Conservation (phyloP, 345 rosid species). For the Conringia planisiliqua region DNA sequence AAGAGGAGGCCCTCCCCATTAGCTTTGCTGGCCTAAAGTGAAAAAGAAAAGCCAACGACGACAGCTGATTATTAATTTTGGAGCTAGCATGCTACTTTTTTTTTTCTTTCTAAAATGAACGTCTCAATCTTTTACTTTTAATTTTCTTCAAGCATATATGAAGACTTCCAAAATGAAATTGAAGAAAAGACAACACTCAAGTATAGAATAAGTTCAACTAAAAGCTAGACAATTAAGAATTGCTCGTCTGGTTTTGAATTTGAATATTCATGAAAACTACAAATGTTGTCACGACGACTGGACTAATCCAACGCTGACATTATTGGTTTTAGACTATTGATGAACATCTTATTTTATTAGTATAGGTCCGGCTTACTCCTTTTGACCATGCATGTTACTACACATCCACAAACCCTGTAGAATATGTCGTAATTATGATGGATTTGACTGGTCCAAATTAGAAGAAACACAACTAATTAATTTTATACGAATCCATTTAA, state of each 20-base stretch:
- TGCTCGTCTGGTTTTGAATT: background rate
- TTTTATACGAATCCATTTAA: background rate
- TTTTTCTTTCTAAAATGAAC: slow-evolving; percentile 3
- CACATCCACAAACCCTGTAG: background rate
- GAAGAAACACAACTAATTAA: background rate
- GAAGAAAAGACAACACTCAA: background rate
- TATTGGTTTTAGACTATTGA: background rate
- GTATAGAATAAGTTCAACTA: background rate
- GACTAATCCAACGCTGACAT: background rate
- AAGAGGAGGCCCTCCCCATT: slow-evolving; percentile 32
- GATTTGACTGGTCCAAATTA: background rate
- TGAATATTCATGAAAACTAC: background rate
- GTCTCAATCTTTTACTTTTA: slow-evolving; percentile 27
- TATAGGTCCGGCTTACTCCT: background rate
- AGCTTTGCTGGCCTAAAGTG: slow-evolving; percentile 34
- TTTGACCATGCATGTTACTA: background rate
- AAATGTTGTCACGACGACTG: background rate
- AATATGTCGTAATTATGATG: background rate
- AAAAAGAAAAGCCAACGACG: slow-evolving; percentile 32
- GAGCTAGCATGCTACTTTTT: slow-evolving; percentile 25
- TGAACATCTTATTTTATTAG: background rate
- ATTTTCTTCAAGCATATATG: slow-evolving; percentile 1
- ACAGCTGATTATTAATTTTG: slow-evolving; percentile 3
- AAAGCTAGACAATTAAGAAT: background rate
- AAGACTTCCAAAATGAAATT: background rate